Evolutionary conservation across 805 yeast genomes (phyloP).

Genomic region (Wickerhamomyces strasburgensis): DNA sequence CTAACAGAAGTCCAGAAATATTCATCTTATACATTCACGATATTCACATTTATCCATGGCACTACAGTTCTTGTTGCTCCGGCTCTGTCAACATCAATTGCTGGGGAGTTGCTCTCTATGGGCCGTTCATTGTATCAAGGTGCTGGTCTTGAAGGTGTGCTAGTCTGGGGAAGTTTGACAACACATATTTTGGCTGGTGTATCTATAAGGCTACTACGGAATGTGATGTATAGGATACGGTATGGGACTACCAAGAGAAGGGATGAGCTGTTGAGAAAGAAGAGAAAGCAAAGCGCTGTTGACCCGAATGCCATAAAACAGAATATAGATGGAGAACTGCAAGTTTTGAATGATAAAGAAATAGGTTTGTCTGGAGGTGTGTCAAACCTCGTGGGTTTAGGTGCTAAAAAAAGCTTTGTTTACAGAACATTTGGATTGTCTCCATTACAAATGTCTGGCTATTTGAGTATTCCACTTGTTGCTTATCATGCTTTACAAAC

Average conservation of each 20-base stretch:
- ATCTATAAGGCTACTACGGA: conserved; percentile 35
- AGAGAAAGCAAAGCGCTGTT: conserved; percentile 14
- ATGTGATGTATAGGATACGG: conserved; percentile 22
- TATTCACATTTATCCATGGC: conserved; percentile 55
- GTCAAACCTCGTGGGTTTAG: conserved; percentile 47
- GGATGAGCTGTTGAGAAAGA: conserved; percentile 22
- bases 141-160: conserved; percentile 41
- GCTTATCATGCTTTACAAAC: conserved; percentile 42
- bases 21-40: conserved; percentile 52
- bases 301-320: conserved; percentile 12
- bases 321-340: conserved; percentile 12
- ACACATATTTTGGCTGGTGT: conserved; percentile 54
- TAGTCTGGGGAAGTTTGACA: conserved; percentile 42
- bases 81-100: conserved; percentile 35
- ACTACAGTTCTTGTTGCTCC: conserved; percentile 54
- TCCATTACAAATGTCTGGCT: conserved; percentile 60
- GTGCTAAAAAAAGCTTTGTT: conserved; percentile 43
- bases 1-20: conserved; percentile 44
- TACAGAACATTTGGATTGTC: conserved; percentile 42
- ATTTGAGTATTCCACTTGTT: conserved; percentile 41
- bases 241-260: conserved; percentile 20
- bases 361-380: conserved; percentile 60
- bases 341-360: conserved; percentile 37
- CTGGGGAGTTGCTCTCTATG: conserved; percentile 53
- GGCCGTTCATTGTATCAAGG: conserved; percentile 59